Evolutionary conservation across 2,329 filamentous ascomycete species (phyloP).

Genomic region (Aspergillus eucalypticola): DNA sequence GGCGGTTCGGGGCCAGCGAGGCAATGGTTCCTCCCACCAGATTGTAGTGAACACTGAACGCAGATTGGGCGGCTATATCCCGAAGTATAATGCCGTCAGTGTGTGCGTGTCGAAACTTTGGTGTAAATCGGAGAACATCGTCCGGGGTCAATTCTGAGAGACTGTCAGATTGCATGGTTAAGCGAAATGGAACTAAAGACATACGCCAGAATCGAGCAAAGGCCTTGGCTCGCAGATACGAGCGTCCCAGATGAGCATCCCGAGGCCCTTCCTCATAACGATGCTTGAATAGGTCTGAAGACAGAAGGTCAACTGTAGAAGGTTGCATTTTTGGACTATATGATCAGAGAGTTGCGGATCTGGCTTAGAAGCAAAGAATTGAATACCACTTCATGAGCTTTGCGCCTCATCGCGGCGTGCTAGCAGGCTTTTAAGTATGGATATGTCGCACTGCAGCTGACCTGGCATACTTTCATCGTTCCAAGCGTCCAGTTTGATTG

Average conservation of each 20-base stretch:
- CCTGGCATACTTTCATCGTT: too few relatives aligned
- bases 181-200: neutral
- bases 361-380: neutral
- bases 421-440: too few relatives aligned
- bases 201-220: slow-evolving; percentile 5
- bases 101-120: slow-evolving; percentile 6
- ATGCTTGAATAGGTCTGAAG: slow-evolving; percentile 1
- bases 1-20: slow-evolving; percentile 11
- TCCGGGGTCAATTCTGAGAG: neutral
- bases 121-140: slow-evolving; percentile 3
- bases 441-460: too few relatives aligned
- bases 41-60: slow-evolving; percentile 24
- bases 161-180: neutral
- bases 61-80: slow-evolving; percentile 8
- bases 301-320: slow-evolving; percentile 4
- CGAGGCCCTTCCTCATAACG: neutral
- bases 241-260: neutral
- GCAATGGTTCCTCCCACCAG: slow-evolving; percentile 24
- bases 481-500: too few relatives aligned
- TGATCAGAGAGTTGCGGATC: neutral
- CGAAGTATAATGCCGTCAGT: slow-evolving; percentile 1
- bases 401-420: too few relatives aligned
- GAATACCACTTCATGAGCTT: too few relatives aligned
- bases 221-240: slow-evolving; percentile 11
- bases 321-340: neutral